These are phyloP conservation scores for Pseudonitzschia multistriata DNA, from an alignment of 108 stramenopile genomes.

Conservation along the genomic window DNA sequence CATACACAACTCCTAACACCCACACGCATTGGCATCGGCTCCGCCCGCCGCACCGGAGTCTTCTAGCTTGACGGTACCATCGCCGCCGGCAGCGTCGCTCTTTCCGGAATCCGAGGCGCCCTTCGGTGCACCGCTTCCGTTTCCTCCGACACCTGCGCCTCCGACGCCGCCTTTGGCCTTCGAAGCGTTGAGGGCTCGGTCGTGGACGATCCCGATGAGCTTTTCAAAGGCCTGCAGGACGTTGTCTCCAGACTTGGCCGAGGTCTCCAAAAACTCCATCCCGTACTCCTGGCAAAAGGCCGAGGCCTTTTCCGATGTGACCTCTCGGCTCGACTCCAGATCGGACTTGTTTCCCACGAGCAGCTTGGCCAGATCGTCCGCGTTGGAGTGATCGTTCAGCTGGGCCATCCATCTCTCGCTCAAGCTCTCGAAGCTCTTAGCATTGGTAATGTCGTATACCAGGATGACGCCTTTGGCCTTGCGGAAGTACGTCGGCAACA, in stretches of 20 bases:
- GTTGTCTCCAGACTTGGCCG: constrained; percentile 79
- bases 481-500: constrained; percentile 88
- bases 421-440: constrained; percentile 76
- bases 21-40: constrained; percentile 47
- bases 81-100: neutral
- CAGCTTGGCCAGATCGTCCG: constrained; percentile 80
- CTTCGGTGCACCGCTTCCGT: constrained; percentile 13
- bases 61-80: constrained; percentile 45
- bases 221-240: constrained; percentile 82
- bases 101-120: neutral
- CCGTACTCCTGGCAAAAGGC: constrained; percentile 82
- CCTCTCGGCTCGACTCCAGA: constrained; percentile 73
- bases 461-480: constrained; percentile 91
- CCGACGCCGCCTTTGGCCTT: constrained; percentile 55
- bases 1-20: constrained; percentile 53
- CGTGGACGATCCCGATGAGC: constrained; percentile 85
- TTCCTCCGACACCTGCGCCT: constrained; percentile 34
- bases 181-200: constrained; percentile 58
- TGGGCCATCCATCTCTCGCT: constrained; percentile 85
- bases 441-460: constrained; percentile 88
- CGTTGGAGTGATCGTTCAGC: constrained; percentile 80
- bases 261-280: constrained; percentile 85
- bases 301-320: constrained; percentile 69
- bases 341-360: constrained; percentile 90
- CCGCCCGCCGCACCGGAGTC: constrained; percentile 18